These are phyloP conservation scores for Diplodia intermedia DNA, from an alignment of 2,329 filamentous ascomycete species.

Conservation along the genomic window DNA sequence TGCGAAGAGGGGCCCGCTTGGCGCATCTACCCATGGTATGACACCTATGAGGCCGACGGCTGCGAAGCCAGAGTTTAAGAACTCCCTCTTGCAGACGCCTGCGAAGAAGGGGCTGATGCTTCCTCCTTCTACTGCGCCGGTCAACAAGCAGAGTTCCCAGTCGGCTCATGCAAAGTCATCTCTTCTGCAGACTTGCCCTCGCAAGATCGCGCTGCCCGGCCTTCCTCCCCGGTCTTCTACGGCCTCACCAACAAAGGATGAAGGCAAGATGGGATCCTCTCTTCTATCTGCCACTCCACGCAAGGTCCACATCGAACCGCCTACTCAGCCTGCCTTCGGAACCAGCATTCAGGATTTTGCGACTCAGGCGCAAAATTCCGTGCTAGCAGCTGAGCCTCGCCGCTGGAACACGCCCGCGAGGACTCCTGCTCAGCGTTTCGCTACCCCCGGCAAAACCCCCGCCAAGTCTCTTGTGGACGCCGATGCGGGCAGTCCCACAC, in stretches of 20 bases:
- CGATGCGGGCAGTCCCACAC: slow-evolving; percentile 26
- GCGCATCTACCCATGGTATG: slow-evolving; percentile 8
- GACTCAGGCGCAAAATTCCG: slow-evolving; percentile 6
- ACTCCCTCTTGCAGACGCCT: slow-evolving; percentile 29
- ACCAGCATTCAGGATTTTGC: slow-evolving; percentile 26
- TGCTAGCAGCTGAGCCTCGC: slow-evolving; percentile 19
- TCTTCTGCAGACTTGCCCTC: slow-evolving; percentile 33
- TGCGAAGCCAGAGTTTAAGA: slow-evolving; percentile 17
- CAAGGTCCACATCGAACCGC: slow-evolving; percentile 29
- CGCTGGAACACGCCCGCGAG: slow-evolving; percentile 26
- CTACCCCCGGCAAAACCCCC: slow-evolving; percentile 16
- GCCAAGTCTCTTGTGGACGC: slow-evolving; percentile 17
- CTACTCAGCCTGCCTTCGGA: slow-evolving; percentile 4
- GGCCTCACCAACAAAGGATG: slow-evolving; percentile 12
- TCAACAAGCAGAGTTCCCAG: slow-evolving; percentile 13
- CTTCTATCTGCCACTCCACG: slow-evolving; percentile 30
- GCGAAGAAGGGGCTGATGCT: slow-evolving; percentile 33
- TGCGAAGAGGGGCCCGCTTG: slow-evolving; percentile 23
- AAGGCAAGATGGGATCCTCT: slow-evolving; percentile 21
- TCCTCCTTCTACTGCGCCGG: slow-evolving; percentile 30
- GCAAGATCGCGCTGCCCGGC: slow-evolving; percentile 27
- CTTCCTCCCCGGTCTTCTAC: slow-evolving; percentile 15
- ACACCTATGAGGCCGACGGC: slow-evolving; percentile 22
- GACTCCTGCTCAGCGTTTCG: slow-evolving; percentile 27
- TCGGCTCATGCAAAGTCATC: slow-evolving; percentile 15